Evolutionary conservation across 352 stramenopile genomes (phyloP), one percentile per base, ranked within the genome.

Genomic region (Aphanomyces euteiches): DNA sequence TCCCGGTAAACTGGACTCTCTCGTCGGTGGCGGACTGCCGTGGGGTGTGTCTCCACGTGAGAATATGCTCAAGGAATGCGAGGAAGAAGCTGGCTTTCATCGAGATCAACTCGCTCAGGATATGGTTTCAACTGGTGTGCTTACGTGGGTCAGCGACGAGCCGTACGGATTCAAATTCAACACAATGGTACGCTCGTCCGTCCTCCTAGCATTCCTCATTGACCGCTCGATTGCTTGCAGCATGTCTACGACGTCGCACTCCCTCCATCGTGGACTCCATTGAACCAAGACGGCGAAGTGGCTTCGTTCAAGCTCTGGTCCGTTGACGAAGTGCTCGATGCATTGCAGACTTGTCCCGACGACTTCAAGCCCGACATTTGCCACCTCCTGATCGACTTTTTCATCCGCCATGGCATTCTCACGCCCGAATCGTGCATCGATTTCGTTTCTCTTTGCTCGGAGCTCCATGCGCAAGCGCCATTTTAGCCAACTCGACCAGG

Each of bases 281-380:
- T 65, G 19, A 90, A 87, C 58, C 67, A 77, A 48, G 84, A 90
- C 63, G 74, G 78, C 19, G 84, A 92, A 58, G 84, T 92, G 45
- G 80, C 87, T 67, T 72, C 65, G 34, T 92, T 92, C 56, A 78
- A 84, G 47, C 71, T 87, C 28, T 83, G 83, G 73, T 48, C 72
- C 0, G 73, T 90, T 1, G 47, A 70, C 0, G 77, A 87, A 36
- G 71, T 79, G 17, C 41, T 89, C 5, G 48, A 56, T 4, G 74
- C 67, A 10, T 50, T 92, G 6, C 75, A 78, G 58, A 13, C 79
- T 5, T 74, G 82, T 57, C 78, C 80, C 12, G 77, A 84, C 56
- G 75, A 72, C 41, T 90, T 92, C 67, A 92, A 92, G 69, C 84
- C 81, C 50, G 83, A 92, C 59, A 81, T 90, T 56, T 83, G 82